phyloP scores from a whole-genome alignment of 1,139 yeast genomes.

The Pichia kudriavzevii region DNA sequence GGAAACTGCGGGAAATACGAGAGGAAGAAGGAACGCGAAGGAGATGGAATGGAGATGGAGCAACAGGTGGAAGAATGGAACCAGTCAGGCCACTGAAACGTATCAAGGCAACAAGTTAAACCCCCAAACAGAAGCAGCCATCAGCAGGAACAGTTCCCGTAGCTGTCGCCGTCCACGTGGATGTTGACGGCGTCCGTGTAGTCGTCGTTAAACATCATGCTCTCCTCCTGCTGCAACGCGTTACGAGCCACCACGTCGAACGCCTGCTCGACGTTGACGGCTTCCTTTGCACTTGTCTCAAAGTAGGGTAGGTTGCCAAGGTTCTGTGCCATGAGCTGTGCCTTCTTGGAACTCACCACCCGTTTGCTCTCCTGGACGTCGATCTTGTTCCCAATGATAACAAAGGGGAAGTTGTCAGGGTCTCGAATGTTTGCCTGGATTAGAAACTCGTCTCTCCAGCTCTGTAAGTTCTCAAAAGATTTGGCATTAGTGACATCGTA shows the following conservation, averaged over 20 bases:
- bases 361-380: slow-evolving; percentile 91
- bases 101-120: too few species aligned
- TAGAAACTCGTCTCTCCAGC: slow-evolving; percentile 94
- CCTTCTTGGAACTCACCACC: slow-evolving; percentile 73
- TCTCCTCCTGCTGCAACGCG: slow-evolving; percentile 85
- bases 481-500: slow-evolving; percentile 92
- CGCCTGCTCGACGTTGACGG: slow-evolving; percentile 89
- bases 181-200: slow-evolving; percentile 94
- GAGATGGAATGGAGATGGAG: too few species aligned
- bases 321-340: slow-evolving; percentile 76
- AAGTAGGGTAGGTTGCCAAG: slow-evolving; percentile 89
- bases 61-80: too few species aligned
- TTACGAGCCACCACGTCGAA: slow-evolving; percentile 93
- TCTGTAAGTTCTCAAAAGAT: slow-evolving; percentile 79
- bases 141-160: slow-evolving; percentile 71
- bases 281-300: slow-evolving; percentile 91
- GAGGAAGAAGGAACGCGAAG: too few species aligned
- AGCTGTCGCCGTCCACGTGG: slow-evolving; percentile 73
- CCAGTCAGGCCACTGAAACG: too few species aligned
- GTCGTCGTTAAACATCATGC: slow-evolving; percentile 78
- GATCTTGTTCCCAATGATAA: slow-evolving; percentile 87
- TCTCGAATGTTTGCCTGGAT: slow-evolving; percentile 89
- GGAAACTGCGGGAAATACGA: too few species aligned
- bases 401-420: slow-evolving; percentile 94
- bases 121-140: too few species aligned